phyloP scores from a whole-genome alignment of 2,329 filamentous ascomycete genomes.

The Penicillium sp. region DNA sequence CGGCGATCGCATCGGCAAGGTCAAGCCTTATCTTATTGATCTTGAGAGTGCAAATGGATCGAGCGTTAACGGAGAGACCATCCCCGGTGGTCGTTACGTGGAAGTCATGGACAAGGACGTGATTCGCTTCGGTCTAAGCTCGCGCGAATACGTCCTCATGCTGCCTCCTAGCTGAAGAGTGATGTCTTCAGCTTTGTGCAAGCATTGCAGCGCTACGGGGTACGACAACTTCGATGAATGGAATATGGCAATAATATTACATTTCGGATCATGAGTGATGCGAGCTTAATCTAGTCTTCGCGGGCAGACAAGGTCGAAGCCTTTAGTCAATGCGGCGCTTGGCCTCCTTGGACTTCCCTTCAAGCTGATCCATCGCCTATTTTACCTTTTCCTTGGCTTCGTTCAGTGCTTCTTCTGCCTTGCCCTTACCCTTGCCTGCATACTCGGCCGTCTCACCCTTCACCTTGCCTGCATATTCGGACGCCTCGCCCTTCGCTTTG shows the following conservation, averaged over 20 bases:
- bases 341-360: conserved; percentile 26
- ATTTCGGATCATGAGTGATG: conserved; percentile 2
- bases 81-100: conserved; percentile 75
- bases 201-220: neutral
- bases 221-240: neutral
- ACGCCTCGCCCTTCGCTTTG: conserved; percentile 36
- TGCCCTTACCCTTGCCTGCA: conserved; percentile 32
- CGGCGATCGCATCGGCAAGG: conserved; percentile 75
- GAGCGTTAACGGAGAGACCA: conserved; percentile 68
- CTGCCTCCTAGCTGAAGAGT: conserved; percentile 51
- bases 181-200: neutral
- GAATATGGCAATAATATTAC: conserved; percentile 1
- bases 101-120: conserved; percentile 89
- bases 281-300: neutral
- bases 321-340: conserved; percentile 6
- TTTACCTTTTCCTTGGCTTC: conserved; percentile 27
- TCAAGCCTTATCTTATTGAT: conserved; percentile 88
- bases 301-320: neutral
- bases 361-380: conserved; percentile 25
- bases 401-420: conserved; percentile 29
- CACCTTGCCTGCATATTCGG: conserved; percentile 46
- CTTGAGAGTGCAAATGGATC: conserved; percentile 93
- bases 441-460: conserved; percentile 28
- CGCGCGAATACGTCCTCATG: conserved; percentile 95
- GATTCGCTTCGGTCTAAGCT: conserved; percentile 80